These are phyloP conservation scores for Ceratocystis papillata DNA, from an alignment of 2,329 filamentous ascomycete genomes.

Conservation along the genomic window DNA sequence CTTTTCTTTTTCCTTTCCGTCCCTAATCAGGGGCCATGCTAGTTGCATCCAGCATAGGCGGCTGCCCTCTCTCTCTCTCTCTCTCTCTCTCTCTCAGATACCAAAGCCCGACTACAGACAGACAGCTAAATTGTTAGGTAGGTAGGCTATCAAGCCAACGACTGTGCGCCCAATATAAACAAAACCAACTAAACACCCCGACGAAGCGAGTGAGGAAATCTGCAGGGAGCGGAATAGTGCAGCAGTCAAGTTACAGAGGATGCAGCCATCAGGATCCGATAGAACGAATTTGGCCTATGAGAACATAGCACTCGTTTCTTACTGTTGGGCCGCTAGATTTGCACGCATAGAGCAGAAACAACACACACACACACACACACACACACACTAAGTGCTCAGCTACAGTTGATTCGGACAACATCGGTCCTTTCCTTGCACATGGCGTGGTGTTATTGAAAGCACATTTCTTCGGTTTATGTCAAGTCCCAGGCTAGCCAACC, in stretches of 20 bases:
- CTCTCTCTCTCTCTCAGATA: not conserved
- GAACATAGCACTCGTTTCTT: not conserved
- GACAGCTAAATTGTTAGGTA: not conserved
- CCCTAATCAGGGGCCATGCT: not conserved
- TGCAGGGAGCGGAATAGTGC: constrained; percentile 9
- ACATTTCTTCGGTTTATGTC: not conserved
- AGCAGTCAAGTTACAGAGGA: constrained; percentile 12
- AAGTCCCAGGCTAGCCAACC: not conserved
- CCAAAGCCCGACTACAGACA: not conserved
- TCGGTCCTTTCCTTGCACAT: too few species aligned
- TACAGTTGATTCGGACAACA: too few species aligned
- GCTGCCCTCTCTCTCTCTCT: not conserved
- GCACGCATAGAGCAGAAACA: too few species aligned
- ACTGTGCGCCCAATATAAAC: constrained; percentile 12
- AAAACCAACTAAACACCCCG: constrained; percentile 3
- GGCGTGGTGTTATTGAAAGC: too few species aligned
- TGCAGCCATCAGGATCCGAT: not conserved
- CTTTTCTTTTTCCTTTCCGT: not conserved
- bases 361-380: too few species aligned
- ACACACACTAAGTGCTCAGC: too few species aligned
- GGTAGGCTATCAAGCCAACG: constrained; percentile 3
- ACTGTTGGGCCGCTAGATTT: not conserved
- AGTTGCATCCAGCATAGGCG: not conserved
- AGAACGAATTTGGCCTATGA: not conserved
- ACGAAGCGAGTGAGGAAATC: constrained; percentile 7